A percentile compares a stretch with the other conserved stretches of the same genome.
These are phyloP conservation scores for Exophiala calicioides DNA, from an alignment of 2,329 filamentous ascomycete genomes.

Conservation along the genomic window DNA sequence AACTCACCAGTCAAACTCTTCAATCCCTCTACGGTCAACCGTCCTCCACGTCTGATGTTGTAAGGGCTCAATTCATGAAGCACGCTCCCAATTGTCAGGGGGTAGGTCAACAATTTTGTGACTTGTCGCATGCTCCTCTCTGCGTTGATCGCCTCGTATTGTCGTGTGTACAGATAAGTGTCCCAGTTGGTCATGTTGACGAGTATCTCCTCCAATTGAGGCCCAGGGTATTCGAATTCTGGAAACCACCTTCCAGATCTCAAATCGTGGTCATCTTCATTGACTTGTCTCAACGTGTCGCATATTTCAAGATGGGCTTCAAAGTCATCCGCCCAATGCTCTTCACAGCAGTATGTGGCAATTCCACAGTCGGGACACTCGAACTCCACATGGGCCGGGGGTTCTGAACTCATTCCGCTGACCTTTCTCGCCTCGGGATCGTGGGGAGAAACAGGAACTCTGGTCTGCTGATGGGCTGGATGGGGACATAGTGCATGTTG, in stretches of 20 bases:
- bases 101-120: conserved; percentile 90
- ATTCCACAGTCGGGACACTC: conserved; percentile 97
- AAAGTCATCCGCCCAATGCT: conserved; percentile 95
- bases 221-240: conserved; percentile 87
- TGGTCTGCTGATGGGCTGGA: conserved; percentile 77
- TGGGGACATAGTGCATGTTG: conserved; percentile 94
- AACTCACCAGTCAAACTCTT: conserved; percentile 89
- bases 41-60: conserved; percentile 69
- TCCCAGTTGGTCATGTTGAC: conserved; percentile 99
- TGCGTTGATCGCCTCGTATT: conserved; percentile 87
- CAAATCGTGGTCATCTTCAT: conserved; percentile 96
- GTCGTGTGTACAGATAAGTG: conserved; percentile 88
- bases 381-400: conserved; percentile 82
- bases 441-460: conserved; percentile 64
- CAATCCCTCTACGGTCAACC: conserved; percentile 82
- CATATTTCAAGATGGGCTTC: conserved; percentile 90
- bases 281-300: conserved; percentile 86
- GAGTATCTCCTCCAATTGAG: conserved; percentile 86
- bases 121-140: conserved; percentile 90
- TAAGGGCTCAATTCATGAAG: conserved; percentile 95
- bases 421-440: conserved; percentile 64
- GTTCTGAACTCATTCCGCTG: conserved; percentile 42
- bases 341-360: conserved; percentile 88
- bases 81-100: conserved; percentile 85
- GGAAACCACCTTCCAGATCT: conserved; percentile 87